Evolutionary conservation across 371 early-diverging fungal genomes (phyloP).

Genomic region (Mucor saturninus): DNA sequence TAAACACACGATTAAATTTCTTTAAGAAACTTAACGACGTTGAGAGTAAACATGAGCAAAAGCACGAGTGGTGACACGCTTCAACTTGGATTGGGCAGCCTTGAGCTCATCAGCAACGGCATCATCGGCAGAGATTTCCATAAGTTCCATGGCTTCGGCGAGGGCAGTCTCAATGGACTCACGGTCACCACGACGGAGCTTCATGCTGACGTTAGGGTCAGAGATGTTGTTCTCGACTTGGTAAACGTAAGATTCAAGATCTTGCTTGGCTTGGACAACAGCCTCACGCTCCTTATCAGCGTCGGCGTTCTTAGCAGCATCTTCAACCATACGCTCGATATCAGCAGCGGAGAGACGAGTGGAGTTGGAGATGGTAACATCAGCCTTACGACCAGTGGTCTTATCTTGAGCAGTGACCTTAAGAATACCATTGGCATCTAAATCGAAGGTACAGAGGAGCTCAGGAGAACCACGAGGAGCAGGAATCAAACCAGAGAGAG

Average conservation of each 20-base stretch:
- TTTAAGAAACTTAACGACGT: slow-evolving; percentile 45
- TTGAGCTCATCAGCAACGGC: slow-evolving; percentile 87
- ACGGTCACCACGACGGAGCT: slow-evolving; percentile 80
- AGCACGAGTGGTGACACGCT: slow-evolving; percentile 81
- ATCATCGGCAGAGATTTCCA: slow-evolving; percentile 81
- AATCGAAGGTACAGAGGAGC: slow-evolving; percentile 92
- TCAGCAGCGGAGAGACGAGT: slow-evolving; percentile 89
- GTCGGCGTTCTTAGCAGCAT: slow-evolving; percentile 88
- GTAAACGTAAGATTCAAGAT: slow-evolving; percentile 87
- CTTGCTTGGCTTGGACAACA: slow-evolving; percentile 85
- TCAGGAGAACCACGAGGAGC: slow-evolving; percentile 92
- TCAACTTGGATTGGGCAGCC: slow-evolving; percentile 91
- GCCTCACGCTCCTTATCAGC: slow-evolving; percentile 83
- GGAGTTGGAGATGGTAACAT: slow-evolving; percentile 93
- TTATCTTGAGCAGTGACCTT: slow-evolving; percentile 94
- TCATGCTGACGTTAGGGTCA: slow-evolving; percentile 82
- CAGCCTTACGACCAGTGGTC: slow-evolving; percentile 86
- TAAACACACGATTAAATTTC: not conserved
- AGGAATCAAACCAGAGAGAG: slow-evolving; percentile 85
- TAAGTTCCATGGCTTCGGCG: slow-evolving; percentile 83
- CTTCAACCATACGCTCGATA: slow-evolving; percentile 89
- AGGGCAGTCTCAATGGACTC: slow-evolving; percentile 89
- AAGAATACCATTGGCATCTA: slow-evolving; percentile 95
- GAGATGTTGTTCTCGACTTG: slow-evolving; percentile 82
- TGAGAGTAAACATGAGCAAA: slow-evolving; percentile 71